These are phyloP conservation scores for Oryza nivara DNA, from an alignment of 176 grass and related monocot genomes.

Conservation along the genomic window DNA sequence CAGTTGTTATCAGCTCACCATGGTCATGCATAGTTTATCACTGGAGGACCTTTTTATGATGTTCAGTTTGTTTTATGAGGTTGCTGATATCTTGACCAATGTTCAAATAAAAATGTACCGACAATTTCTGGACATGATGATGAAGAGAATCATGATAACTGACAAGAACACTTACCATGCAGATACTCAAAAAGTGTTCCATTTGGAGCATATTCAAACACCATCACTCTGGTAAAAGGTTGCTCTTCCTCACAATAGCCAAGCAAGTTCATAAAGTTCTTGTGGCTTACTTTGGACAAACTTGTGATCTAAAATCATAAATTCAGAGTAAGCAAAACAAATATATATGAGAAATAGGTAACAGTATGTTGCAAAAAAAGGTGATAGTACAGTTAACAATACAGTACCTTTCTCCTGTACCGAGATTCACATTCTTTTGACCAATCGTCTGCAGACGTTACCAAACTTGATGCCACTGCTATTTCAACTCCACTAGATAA, in stretches of 20 bases:
- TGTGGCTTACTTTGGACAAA: conserved; percentile 83
- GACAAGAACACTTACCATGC: conserved; percentile 53
- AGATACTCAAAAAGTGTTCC: conserved; percentile 95
- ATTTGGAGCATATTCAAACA: conserved; percentile 95
- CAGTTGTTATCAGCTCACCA: background rate
- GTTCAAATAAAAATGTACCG: background rate
- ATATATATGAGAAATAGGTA: conserved; percentile 1
- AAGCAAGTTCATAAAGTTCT: conserved; percentile 90
- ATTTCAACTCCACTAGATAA: conserved; percentile 94
- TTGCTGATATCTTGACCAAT: conserved; percentile 8
- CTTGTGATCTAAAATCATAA: conserved; percentile 64
- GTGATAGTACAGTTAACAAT: conserved; percentile 6
- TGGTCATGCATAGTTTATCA: background rate
- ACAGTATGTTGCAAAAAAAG: background rate
- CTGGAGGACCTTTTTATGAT: background rate
- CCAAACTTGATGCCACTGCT: conserved; percentile 53
- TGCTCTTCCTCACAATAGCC: conserved; percentile 84
- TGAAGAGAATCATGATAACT: conserved; percentile 27
- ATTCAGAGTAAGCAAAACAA: background rate
- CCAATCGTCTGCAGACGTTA: conserved; percentile 68
- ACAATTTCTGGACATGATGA: background rate
- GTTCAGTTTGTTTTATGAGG: background rate
- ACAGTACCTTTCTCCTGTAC: conserved; percentile 79
- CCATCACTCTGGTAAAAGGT: conserved; percentile 87
- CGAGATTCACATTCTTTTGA: conserved; percentile 75